Evolutionary conservation across 352 stramenopile genomes (phyloP).

Genomic region (Thraustochytrium striatum): DNA sequence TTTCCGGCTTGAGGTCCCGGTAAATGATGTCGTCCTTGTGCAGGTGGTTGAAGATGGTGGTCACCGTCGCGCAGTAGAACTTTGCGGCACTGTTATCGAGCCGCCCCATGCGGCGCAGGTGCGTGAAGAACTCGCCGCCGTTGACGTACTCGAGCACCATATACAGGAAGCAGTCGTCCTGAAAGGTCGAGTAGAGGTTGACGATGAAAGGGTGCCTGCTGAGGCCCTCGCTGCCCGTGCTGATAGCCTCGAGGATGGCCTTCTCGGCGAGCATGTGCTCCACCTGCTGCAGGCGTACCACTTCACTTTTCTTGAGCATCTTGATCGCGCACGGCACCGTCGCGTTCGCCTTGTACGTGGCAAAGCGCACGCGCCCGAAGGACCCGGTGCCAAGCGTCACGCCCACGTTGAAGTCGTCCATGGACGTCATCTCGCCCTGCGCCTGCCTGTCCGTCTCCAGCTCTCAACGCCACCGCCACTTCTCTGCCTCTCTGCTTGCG

Average conservation of each 20-base stretch:
- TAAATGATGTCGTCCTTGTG: conserved; percentile 89
- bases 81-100: conserved; percentile 78
- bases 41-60: conserved; percentile 94
- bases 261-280: conserved; percentile 96
- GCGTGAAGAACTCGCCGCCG: conserved; percentile 94
- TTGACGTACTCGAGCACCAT: conserved; percentile 96
- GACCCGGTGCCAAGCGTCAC: conserved; percentile 92
- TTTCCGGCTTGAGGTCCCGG: conserved; percentile 90
- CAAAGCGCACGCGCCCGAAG: conserved; percentile 92
- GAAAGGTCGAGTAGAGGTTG: conserved; percentile 85
- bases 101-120: conserved; percentile 83
- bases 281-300: conserved; percentile 91
- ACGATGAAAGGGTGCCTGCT: conserved; percentile 93
- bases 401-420: conserved; percentile 85
- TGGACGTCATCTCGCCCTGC: neutral
- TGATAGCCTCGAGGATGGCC: conserved; percentile 74
- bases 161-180: conserved; percentile 90
- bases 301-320: conserved; percentile 93
- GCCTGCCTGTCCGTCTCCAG: neutral
- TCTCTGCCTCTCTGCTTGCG: neutral
- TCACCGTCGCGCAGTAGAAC: conserved; percentile 84
- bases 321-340: conserved; percentile 90
- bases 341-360: conserved; percentile 84
- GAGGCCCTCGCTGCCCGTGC: conserved; percentile 53
- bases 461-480: too few species aligned